A percentile compares a stretch with the other conserved stretches of the same genome.
Conservation (phyloP, 768 basidiomycete genomes). For the Phylloporus sp. region DNA sequence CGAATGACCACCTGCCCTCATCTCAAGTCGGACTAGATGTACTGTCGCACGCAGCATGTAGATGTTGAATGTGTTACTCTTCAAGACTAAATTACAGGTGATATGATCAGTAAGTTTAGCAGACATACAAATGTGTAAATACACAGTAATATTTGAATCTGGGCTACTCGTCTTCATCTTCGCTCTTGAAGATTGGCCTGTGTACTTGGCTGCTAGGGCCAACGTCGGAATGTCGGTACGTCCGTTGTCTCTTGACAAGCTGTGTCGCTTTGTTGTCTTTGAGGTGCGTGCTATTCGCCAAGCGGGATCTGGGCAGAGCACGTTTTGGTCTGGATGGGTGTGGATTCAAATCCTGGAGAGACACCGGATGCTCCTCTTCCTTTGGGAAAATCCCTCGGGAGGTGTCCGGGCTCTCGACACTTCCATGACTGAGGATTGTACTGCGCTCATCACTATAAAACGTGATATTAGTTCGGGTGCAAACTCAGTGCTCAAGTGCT, state of each 20-base stretch:
- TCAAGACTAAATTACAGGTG: slow-evolving; percentile 5
- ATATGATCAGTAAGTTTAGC: background rate
- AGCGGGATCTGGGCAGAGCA: slow-evolving; percentile 23
- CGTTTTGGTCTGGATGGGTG: slow-evolving; percentile 23
- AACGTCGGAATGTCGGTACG: slow-evolving; percentile 15
- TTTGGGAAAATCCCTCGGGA: slow-evolving; percentile 17
- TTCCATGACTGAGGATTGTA: slow-evolving; percentile 2
- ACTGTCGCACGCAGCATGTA: background rate
- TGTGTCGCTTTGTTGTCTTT: slow-evolving; percentile 5
- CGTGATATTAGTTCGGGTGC: background rate
- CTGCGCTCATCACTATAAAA: slow-evolving; percentile 5
- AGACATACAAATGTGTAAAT: background rate
- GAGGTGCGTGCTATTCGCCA: background rate
- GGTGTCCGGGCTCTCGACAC: slow-evolving; percentile 10
- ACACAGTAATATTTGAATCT: background rate
- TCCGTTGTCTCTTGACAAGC: slow-evolving; percentile 25
- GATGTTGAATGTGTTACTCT: background rate
- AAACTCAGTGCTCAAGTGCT: background rate
- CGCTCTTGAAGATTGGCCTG: slow-evolving; percentile 3
- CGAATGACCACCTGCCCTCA: too few species aligned
- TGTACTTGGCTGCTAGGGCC: slow-evolving; percentile 7
- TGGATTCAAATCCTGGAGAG: slow-evolving; percentile 10
- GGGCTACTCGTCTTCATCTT: slow-evolving; percentile 13
- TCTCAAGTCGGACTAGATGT: too few species aligned
- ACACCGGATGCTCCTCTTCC: slow-evolving; percentile 17